Base-by-base conservation (phyloP, 257 asterid species). In the Hygrophila difformis region DNA sequence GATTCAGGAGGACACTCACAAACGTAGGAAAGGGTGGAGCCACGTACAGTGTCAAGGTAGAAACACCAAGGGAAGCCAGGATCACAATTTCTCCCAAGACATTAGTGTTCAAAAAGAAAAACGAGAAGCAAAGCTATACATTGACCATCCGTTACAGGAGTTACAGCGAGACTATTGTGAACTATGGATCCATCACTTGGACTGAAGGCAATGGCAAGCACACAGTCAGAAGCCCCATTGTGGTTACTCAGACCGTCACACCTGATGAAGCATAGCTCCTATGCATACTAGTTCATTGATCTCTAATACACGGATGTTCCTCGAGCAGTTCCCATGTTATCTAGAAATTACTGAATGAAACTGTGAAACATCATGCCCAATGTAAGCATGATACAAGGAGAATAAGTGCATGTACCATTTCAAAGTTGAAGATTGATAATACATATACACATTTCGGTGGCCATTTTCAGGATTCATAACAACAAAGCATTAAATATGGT, bases 191-290 rank as follows among this genome's bases (percentile, higher is more conserved):
- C 1, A 6, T 72, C 6, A 45, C 20, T 59, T 72, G 79, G 72
- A 38, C 42, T 3, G 72, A 72, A 24, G 58, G 17, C 0, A 63
- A 53, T 22, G 67, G 68, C 1, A 60, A 56, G 33, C 65, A 60
- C 37, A 37, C 55, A 5, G 75, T 60, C 20, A 59, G 75, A 57
- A 72, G 79, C 56, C 71, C 79, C 2, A 63, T 72, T 41, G 72
- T 44, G 2, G 66, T 67, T 10, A 39, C 65, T 1, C 62, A 59
- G 0, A 33, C n/a, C n/a, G n/a, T n/a, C n/a, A n/a, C n/a, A n/a
- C n/a, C n/a, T n/a, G n/a, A n/a, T n/a, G n/a, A n/a, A n/a, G n/a
- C n/a, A n/a, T n/a, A n/a, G n/a, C n/a, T n/a, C n/a, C n/a, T n/a
- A n/a, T n/a, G n/a, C n/a, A n/a, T n/a, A n/a, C n/a, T n/a, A n/a